Evolutionary conservation across 1,284 basidiomycete genomes (phyloP).

Genomic region (Cutaneotrichosporon sp.): DNA sequence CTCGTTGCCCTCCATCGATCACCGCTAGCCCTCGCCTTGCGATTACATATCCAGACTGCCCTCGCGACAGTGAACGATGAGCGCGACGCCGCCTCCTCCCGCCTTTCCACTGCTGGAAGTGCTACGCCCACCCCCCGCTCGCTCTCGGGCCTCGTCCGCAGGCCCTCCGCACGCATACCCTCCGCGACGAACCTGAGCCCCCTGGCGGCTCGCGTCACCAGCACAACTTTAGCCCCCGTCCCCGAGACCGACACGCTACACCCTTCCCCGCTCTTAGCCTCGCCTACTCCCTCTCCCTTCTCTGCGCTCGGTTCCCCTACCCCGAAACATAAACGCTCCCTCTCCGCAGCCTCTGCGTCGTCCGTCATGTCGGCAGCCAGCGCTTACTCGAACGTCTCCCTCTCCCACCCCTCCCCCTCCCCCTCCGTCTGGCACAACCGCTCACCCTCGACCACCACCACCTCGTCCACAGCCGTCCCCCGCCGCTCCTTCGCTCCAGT

Average conservation of each 20-base stretch:
- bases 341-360: not conserved
- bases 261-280: not conserved
- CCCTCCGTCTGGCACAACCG: not conserved
- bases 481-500: conserved; percentile 2
- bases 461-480: not conserved
- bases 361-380: not conserved
- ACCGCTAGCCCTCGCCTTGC: conserved; percentile 66
- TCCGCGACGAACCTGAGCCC: not conserved
- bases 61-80: not conserved
- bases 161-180: conserved; percentile 13
- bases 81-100: not conserved
- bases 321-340: not conserved
- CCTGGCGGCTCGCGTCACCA: not conserved
- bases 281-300: not conserved
- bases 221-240: not conserved
- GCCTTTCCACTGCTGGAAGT: not conserved
- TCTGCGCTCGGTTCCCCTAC: not conserved
- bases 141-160: conserved; percentile 14
- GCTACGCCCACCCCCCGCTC: not conserved
- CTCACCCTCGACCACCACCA: not conserved
- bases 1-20: conserved; percentile 64
- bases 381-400: not conserved
- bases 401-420: not conserved
- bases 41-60: conserved; percentile 58
- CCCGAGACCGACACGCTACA: not conserved